Evolutionary conservation across 1,139 yeast species (phyloP).

Genomic region (Blastobotrys elegans): DNA sequence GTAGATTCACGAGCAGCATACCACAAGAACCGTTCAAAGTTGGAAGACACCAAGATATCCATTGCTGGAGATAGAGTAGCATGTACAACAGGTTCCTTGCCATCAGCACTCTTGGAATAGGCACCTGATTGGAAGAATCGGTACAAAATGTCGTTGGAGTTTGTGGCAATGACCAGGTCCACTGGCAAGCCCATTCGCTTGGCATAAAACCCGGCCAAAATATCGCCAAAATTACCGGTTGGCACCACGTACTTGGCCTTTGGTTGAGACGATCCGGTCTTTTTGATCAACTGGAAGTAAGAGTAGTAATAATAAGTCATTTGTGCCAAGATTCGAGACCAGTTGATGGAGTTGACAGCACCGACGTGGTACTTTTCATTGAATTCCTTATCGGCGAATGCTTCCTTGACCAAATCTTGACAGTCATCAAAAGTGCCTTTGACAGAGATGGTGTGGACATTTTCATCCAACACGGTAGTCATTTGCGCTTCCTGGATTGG

Average conservation of each 20-base stretch:
- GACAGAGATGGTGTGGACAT: conserved; percentile 91
- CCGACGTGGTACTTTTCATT: conserved; percentile 89
- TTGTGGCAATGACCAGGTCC: conserved; percentile 86
- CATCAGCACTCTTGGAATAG: conserved; percentile 51
- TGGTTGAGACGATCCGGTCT: conserved; percentile 31
- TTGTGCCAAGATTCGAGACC: conserved; percentile 98
- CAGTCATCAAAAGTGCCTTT: conserved; percentile 98
- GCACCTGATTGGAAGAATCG: conserved; percentile 84
- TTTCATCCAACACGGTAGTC: conserved; percentile 94
- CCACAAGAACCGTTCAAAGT: conserved; percentile 95
- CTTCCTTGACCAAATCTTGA: conserved; percentile 90
- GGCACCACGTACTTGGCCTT: conserved; percentile 83
- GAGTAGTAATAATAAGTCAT: conserved; percentile 94
- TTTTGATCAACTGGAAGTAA: conserved; percentile 65
- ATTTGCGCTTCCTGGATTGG: conserved; percentile 98
- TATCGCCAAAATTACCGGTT: conserved; percentile 97
- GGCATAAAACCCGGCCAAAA: conserved; percentile 93
- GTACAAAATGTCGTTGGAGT: conserved; percentile 89
- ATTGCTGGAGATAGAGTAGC: conserved; percentile 96
- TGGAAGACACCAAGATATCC: conserved; percentile 94
- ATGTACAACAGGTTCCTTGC: conserved; percentile 55
- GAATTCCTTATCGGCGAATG: conserved; percentile 83
- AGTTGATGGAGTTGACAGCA: conserved; percentile 95
- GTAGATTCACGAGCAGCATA: conserved; percentile 74
- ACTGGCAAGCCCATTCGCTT: conserved; percentile 92